Conservation (phyloP, 2,329 filamentous ascomycete species). For the Akanthomyces uredinophilus region DNA sequence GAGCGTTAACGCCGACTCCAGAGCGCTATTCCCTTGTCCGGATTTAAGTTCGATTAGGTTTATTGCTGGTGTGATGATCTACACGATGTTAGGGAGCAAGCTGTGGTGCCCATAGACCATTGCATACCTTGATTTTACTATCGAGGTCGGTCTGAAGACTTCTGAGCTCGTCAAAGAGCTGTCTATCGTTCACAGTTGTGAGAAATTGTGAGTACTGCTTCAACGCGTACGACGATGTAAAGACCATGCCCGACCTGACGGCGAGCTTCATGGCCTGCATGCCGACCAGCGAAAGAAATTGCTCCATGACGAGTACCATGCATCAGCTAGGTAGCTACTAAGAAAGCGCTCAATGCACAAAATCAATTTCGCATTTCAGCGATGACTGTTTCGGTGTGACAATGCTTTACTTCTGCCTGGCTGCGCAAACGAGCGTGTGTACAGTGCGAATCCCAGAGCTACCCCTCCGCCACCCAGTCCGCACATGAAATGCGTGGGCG, state of each 20-base stretch:
- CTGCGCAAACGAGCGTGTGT: not conserved
- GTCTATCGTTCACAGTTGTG: slow-evolving; percentile 68
- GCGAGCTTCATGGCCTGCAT: slow-evolving; percentile 86
- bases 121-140: slow-evolving; percentile 74
- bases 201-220: slow-evolving; percentile 74
- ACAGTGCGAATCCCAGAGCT: slow-evolving; percentile 9
- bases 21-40: slow-evolving; percentile 49
- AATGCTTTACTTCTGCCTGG: slow-evolving; percentile 2
- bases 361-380: not conserved
- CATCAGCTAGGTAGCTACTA: no score
- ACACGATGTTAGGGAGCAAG: slow-evolving; percentile 12
- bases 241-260: slow-evolving; percentile 77
- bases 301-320: slow-evolving; percentile 51
- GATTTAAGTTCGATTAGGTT: slow-evolving; percentile 88
- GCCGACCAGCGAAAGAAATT: slow-evolving; percentile 48
- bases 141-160: slow-evolving; percentile 69
- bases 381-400: not conserved
- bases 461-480: not conserved
- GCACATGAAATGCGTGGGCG: not conserved
- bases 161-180: slow-evolving; percentile 63
- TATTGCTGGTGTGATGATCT: slow-evolving; percentile 86
- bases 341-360: not conserved
- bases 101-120: slow-evolving; percentile 10
- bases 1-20: slow-evolving; percentile 79
- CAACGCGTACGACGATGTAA: slow-evolving; percentile 82